Base-by-base conservation (phyloP, 2,329 filamentous ascomycete species). In the Pseudovirgaria hyperparasitica region DNA sequence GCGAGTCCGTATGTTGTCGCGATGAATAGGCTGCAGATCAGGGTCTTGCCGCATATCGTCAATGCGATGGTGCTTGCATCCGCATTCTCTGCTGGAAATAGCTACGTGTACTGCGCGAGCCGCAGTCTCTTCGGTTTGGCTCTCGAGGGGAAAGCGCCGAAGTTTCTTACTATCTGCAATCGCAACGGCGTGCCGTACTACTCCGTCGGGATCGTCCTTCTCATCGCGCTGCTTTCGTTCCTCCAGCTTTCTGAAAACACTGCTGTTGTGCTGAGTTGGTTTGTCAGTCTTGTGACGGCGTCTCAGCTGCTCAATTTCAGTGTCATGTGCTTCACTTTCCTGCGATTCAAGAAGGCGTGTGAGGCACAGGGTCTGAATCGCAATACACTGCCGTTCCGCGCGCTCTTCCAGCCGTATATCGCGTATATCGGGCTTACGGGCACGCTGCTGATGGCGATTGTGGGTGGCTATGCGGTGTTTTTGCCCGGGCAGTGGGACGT, bases 391-490 rank as follows among this genome's bases (percentile, higher is more conserved):
- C 78, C 79, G 0, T 85, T 82, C 56, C 73, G 67, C 36, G 72
- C 72, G 1, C 64, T 63, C 35, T 63, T 70, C 22, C 79, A 85
- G 57, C 82, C 82, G 3, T 86, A 74, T 40, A 64, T 70, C 0
- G 78, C 80, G 1, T 86, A 69, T 45, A 72, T 75, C 25, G 74
- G 71, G 0, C 54, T 82, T 5, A 46, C 58, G 0, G 71, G 67
- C 15, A 79, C 73, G 2, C 67, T 70, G 25, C 50, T 79, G 36
- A 85, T 87, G 74, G 68, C 74, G 0, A 72, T 86, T 39, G 72
- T 85, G 2, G 72, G 76, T 6, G 81, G 81, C 0, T 87, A 85
- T 36, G 67, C 74, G 0, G 77, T 86, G 1, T 90, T 87, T 41
- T 48, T 86, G 23, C 73, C 76, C 0, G 63, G 62, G 3, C 63